These are phyloP conservation scores for Pleurotus djamor DNA, from an alignment of 768 basidiomycete species.

Conservation along the genomic window DNA sequence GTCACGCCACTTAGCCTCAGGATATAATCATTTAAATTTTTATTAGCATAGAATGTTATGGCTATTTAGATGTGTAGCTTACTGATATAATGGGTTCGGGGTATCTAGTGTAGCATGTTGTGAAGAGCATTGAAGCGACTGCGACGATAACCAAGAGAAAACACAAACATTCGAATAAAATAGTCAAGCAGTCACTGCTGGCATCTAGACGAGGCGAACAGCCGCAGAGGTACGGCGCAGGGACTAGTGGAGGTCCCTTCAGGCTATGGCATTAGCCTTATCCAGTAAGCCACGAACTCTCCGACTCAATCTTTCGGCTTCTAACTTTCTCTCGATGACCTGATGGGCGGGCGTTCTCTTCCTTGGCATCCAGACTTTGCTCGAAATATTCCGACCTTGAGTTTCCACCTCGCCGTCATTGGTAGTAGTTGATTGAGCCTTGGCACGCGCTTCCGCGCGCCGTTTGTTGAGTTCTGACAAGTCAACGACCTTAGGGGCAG, in stretches of 20 bases:
- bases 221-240: background rate
- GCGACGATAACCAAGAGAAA: background rate
- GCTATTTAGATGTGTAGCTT: background rate
- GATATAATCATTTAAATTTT: background rate
- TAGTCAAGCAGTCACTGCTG: background rate
- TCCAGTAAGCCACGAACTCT: conserved; percentile 72
- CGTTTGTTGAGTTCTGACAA: conserved; percentile 60
- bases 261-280: conserved; percentile 47
- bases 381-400: conserved; percentile 11
- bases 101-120: background rate
- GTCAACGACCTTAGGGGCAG: conserved; percentile 84
- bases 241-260: background rate
- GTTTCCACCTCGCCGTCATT: background rate
- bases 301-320: conserved; percentile 69
- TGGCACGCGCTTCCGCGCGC: conserved; percentile 42
- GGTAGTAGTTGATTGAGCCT: conserved; percentile 11
- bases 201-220: background rate
- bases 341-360: conserved; percentile 83
- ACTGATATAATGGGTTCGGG: background rate
- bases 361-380: conserved; percentile 74
- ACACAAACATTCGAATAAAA: background rate
- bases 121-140: background rate
- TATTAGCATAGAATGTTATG: background rate
- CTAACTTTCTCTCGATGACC: conserved; percentile 70
- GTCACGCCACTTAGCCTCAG: too few relatives aligned